Base-by-base conservation (phyloP, 345 rosid genomes). In the Ceriops decandra region DNA sequence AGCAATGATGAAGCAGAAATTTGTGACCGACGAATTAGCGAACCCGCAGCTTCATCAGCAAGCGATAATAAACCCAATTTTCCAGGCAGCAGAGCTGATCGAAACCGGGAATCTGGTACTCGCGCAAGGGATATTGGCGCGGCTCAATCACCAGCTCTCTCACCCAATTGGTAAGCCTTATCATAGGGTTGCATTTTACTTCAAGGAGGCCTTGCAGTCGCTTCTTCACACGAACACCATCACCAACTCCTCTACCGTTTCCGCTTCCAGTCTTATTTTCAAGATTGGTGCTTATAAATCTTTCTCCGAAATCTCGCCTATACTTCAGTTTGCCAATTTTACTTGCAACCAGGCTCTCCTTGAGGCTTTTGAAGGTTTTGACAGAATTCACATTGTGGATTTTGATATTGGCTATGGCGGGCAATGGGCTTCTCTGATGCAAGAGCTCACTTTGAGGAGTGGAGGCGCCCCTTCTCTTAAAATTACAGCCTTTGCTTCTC, bases 51-150 rank as follows among this genome's bases (percentile, higher is more conserved):
- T 81, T 80, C 85, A 90, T 80, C 85, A 56, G 71, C 86, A 88
- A 71, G 82, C 88, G 52, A 76, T 87, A 72, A 80, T 84, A 49
- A 88, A 86, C 82, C 96, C 88, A 77, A 80, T 93, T 58, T 86
- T 85, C 79, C 86, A 87, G 85, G 89, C 92, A 49, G 87, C 93
- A 79, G 98, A 93, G 85, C 87, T 93, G 68, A 86, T 93, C 76
- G 93, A 84, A 81, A 80, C 89, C 52, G 88, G 89, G 75, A 86
- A 88, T 67, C 79, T 76, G 81, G 75, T 76, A 79, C 97, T 79
- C 65, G 99, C 99, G 90, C 98, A 91, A 85, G 99, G 86, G 98
- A 95, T 95, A 95, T 95, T 95, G 99, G 99, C 99, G 98, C 99
- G 99, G 98, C 99, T 95, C 98, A 95, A 95, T 95, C 99, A 95